These are phyloP conservation scores for Hymenoscyphus salicellus DNA, from an alignment of 2,329 filamentous ascomycete genomes.

Conservation along the genomic window DNA sequence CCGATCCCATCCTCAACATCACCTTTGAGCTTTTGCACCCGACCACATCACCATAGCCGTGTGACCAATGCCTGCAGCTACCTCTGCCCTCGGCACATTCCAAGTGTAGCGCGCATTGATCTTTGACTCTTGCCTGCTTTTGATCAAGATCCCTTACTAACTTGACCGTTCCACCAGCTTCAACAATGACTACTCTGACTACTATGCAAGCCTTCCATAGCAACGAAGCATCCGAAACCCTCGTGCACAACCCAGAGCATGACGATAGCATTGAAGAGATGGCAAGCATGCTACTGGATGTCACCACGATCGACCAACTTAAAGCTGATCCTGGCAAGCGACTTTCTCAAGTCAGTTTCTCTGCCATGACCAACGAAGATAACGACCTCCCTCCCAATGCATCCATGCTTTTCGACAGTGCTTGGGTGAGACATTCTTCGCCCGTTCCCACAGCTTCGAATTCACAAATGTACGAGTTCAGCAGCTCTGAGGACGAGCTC, in stretches of 20 bases:
- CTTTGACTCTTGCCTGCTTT: neutral
- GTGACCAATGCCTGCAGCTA: neutral
- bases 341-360: slow-evolving; percentile 16
- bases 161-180: neutral
- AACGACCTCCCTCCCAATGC: slow-evolving; percentile 22
- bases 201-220: slow-evolving; percentile 1
- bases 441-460: slow-evolving; percentile 18
- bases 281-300: slow-evolving; percentile 27
- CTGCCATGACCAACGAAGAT: slow-evolving; percentile 6
- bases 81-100: neutral
- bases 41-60: too few species aligned
- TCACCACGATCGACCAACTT: slow-evolving; percentile 21
- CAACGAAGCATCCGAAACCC: neutral
- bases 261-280: slow-evolving; percentile 29
- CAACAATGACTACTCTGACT: slow-evolving; percentile 1
- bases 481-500: slow-evolving; percentile 6
- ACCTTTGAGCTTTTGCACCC: neutral
- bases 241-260: neutral
- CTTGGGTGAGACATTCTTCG: slow-evolving; percentile 20
- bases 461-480: slow-evolving; percentile 12
- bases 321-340: slow-evolving; percentile 17
- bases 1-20: too few species aligned
- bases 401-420: slow-evolving; percentile 21
- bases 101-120: neutral
- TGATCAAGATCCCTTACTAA: neutral